Conservation (phyloP, 305 asterid species). For the Fraxinus baroniana region DNA sequence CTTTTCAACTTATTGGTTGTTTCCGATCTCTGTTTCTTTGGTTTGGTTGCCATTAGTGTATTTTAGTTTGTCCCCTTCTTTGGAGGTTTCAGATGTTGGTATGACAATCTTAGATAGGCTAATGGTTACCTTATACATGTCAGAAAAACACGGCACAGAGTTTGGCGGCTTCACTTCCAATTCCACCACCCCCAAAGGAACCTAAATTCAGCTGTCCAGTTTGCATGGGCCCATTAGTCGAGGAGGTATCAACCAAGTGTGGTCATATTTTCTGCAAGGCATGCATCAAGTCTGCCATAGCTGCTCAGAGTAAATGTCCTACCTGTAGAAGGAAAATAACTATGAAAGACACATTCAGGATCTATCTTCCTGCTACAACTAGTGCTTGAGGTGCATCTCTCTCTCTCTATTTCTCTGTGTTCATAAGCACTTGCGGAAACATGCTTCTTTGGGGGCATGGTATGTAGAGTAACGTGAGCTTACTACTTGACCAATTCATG, state of each 20-base stretch:
- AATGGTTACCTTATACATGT: slow-evolving; percentile 5
- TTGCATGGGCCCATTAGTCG: slow-evolving; percentile 84
- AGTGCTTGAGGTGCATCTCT: slow-evolving; percentile 38
- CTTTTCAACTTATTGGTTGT: neutral
- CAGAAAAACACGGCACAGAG: slow-evolving; percentile 38
- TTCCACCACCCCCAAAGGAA: slow-evolving; percentile 59
- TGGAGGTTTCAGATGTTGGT: neutral
- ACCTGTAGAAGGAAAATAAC: slow-evolving; percentile 77
- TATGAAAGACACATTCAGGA: slow-evolving; percentile 54
- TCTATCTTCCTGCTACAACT: slow-evolving; percentile 72
- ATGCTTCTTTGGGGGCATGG: neutral
- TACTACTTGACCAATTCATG: neutral
- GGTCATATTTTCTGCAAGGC: slow-evolving; percentile 92
- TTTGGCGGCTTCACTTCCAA: slow-evolving; percentile 18
- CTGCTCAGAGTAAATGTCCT: slow-evolving; percentile 80
- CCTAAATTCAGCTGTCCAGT: slow-evolving; percentile 77
- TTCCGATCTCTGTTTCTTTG: neutral
- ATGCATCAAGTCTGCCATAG: slow-evolving; percentile 77
- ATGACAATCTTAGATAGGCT: neutral
- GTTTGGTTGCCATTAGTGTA: neutral
- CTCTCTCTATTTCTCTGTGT: neutral
- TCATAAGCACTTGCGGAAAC: neutral
- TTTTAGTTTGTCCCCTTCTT: neutral
- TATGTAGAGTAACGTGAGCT: neutral
- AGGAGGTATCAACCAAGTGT: slow-evolving; percentile 82